These are phyloP conservation scores for Debaryomycetaceae sp. DNA, from an alignment of 1,139 yeast species.

Conservation along the genomic window DNA sequence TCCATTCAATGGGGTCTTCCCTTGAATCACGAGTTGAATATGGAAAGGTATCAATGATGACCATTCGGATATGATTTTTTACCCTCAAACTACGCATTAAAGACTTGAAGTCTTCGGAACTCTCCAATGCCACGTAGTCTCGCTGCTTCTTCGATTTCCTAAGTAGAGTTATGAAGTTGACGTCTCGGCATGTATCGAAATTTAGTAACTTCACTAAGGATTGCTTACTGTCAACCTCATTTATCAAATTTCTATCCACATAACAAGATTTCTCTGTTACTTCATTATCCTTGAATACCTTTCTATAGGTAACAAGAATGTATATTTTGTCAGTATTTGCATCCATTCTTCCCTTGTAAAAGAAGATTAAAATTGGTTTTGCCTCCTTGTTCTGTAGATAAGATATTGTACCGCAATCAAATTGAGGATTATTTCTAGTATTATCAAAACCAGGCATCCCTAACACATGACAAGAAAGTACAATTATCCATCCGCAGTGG, in stretches of 20 bases:
- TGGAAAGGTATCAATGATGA: slow-evolving; percentile 18
- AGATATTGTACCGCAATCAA: not conserved
- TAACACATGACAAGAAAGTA: slow-evolving; percentile 3
- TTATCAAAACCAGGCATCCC: not conserved
- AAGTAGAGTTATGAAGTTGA: slow-evolving; percentile 8
- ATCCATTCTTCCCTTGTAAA: slow-evolving; percentile 2
- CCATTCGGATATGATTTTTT: slow-evolving; percentile 35
- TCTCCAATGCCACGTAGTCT: slow-evolving; percentile 37
- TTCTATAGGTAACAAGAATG: slow-evolving; percentile 10
- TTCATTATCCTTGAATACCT: slow-evolving; percentile 4
- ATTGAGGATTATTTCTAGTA: not conserved
- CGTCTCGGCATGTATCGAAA: slow-evolving; percentile 1
- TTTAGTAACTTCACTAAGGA: slow-evolving; percentile 12
- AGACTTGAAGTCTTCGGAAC: slow-evolving; percentile 40
- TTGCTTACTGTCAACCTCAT: slow-evolving; percentile 12
- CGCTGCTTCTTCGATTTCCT: slow-evolving; percentile 46
- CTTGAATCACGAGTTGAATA: not conserved
- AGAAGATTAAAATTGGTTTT: not conserved
- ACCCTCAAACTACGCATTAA: slow-evolving; percentile 45
- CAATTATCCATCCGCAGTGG: slow-evolving; percentile 56
- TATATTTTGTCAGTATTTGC: slow-evolving; percentile 6
- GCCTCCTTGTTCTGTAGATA: not conserved
- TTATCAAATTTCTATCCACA: slow-evolving; percentile 9
- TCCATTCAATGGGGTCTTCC: not conserved
- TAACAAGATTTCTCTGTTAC: slow-evolving; percentile 9